Base-by-base conservation (phyloP, 2,329 filamentous ascomycete genomes). In the Chalaropsis thielavioides region DNA sequence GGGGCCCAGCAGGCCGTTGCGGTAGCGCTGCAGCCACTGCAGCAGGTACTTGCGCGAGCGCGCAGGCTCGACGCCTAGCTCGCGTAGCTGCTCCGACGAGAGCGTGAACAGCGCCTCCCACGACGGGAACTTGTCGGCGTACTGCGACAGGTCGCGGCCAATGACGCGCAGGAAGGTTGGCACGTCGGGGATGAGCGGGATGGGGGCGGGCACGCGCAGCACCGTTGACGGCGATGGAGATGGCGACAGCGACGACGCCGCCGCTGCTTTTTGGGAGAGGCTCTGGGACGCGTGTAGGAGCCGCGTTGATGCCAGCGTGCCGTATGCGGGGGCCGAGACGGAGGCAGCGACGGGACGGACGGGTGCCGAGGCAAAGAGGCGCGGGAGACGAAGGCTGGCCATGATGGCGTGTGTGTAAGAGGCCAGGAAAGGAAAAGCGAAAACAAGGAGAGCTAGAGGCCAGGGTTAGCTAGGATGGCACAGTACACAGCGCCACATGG, bases 71-170 rank as follows among this genome's bases (percentile, higher is more conserved):
- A 97, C 81, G 65, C 94, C 92, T 19, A 94, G 80, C 70, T 92
- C 86, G 69, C 86, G 85, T 69, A 99, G 80, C 75, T 97, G 86
- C 56, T 80, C 74, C 19, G 89, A 90, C 24, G 84, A 86, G 69
- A 94, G 80, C 58, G 86, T 86, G 81, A 97, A 97, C 58, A 99
- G 84, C 5, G 89, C 83, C 63, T 94, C 88, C 94, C 94, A 97
- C 11, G 88, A 87, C 1, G 89, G 85, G 71, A 99, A 90, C 75
- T 97, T 97, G 75, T 83, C 80, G 61, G 88, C 83, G 78, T 96
- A 90, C 72, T 88, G 84, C 72, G 82, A 85, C 71, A 96, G 84
- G 70, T 86, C 86, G 68, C 94, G 92, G 70, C 94, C 94, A 75
- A 97, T 96, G 67, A 96, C 80, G 43, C 83, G 90, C 68, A 97